Evolutionary conservation across 805 yeast species (phyloP).

Genomic region (Pichia thaimueangensis): DNA sequence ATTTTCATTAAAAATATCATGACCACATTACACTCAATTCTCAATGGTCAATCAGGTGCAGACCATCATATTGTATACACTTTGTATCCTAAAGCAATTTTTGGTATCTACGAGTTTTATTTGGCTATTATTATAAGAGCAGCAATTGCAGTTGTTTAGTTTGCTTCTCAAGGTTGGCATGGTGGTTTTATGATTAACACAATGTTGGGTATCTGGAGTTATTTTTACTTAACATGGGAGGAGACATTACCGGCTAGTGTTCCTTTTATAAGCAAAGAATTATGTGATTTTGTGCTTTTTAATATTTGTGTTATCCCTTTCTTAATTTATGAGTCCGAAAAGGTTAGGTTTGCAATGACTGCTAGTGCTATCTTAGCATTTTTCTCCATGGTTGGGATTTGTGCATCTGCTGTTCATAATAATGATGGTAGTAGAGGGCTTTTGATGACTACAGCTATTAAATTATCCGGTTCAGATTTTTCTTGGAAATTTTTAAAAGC

Average conservation of each 20-base stretch:
- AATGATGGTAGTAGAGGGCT: constrained; percentile 15
- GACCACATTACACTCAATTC: constrained; percentile 35
- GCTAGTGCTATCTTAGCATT: constrained; percentile 3
- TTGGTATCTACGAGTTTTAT: constrained; percentile 40
- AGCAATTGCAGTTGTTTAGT: constrained; percentile 35
- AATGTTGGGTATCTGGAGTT: constrained; percentile 34
- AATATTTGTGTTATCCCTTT: constrained; percentile 37
- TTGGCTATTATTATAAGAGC: constrained; percentile 38
- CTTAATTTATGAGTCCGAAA: constrained; percentile 25
- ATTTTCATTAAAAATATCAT: constrained; percentile 39
- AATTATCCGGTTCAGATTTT: constrained; percentile 10
- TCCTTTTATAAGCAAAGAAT: constrained; percentile 35
- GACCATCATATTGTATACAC: constrained; percentile 46
- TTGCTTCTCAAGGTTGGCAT: constrained; percentile 36
- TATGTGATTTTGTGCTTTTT: constrained; percentile 37
- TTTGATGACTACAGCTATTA: constrained; percentile 16
- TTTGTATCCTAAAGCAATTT: constrained; percentile 35
- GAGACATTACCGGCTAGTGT: constrained; percentile 33
- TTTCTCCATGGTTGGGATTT: neutral
- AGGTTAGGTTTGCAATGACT: constrained; percentile 4
- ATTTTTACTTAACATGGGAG: constrained; percentile 33
- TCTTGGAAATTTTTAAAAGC: constrained; percentile 14
- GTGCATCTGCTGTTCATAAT: constrained; percentile 9
- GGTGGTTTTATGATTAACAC: constrained; percentile 38
- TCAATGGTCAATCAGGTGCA: constrained; percentile 41